These are phyloP conservation scores for Talaromyces funiculosus DNA, from an alignment of 2,329 filamentous ascomycete species.

Conservation along the genomic window DNA sequence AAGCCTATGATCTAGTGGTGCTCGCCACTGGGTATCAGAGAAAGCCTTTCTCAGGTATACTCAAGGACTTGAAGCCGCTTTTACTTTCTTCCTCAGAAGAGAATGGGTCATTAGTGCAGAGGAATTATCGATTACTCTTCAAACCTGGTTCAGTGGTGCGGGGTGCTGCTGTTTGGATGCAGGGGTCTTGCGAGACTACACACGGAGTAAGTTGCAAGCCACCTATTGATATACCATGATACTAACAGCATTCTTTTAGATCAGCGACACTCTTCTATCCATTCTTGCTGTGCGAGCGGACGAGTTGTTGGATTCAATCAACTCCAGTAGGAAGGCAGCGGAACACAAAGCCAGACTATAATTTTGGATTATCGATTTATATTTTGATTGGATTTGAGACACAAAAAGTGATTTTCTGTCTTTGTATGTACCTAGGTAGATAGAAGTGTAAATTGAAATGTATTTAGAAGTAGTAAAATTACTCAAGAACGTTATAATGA, in stretches of 20 bases:
- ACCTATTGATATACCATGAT: background rate
- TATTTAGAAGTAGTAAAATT: background rate
- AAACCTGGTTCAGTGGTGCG: conserved; percentile 7
- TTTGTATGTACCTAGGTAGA: background rate
- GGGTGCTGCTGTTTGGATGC: conserved; percentile 12
- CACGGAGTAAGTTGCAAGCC: conserved; percentile 9
- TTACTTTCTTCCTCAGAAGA: background rate
- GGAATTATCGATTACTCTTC: conserved; percentile 11
- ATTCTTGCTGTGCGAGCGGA: conserved; percentile 16
- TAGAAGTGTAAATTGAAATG: background rate
- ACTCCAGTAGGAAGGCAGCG: conserved; percentile 12
- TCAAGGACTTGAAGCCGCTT: conserved; percentile 10
- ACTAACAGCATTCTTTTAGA: conserved; percentile 1
- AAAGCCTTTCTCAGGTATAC: conserved; percentile 9
- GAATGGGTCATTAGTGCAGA: background rate
- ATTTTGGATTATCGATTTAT: background rate
- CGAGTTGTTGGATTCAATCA: conserved; percentile 18
- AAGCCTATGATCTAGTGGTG: conserved; percentile 12
- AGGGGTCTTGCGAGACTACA: conserved; percentile 12
- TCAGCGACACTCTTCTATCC: conserved; percentile 13
- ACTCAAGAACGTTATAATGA: background rate
- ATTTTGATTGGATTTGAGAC: background rate
- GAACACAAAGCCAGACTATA: conserved; percentile 16
- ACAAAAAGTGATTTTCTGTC: background rate
- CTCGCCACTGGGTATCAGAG: conserved; percentile 12